Base-by-base conservation (phyloP, 768 basidiomycete species). In the Leccinum uliginosum region DNA sequence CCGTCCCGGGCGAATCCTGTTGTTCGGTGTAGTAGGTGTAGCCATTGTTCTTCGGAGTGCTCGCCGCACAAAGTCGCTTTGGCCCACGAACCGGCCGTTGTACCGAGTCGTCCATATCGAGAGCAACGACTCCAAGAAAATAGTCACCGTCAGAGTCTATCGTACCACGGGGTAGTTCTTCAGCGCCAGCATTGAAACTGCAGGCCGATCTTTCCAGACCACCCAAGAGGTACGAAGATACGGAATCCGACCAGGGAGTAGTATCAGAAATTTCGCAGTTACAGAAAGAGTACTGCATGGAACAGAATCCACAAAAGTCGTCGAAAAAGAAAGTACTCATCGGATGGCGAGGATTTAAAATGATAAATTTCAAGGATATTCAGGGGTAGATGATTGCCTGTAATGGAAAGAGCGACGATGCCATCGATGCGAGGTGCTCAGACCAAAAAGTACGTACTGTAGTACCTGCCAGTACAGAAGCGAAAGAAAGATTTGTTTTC, bases 261-360 rank as follows among this genome's bases (percentile, higher is more conserved):
- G 38, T 40, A 21, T 48, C n/a, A 21, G 48, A 40, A 9, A 30
- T 4, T 35, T 58, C 57, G 54, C 57, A 57, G 40, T 21, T 26
- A 40, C 58, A 65, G 45, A 14, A 53, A 15, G 56, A 43, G 12
- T 3, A 14, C 0, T 52, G 35, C 5, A 21, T 32, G 12, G 43
- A 57, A 38, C 59, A 64, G 14, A 57, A 9, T 46, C 38, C 56
- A 32, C 65, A 63, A 40, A 45, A 35, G 8, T 48, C 35, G 4
- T 27, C 27, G 30, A 50, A 1, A 46, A 54, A 50, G 32, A 10
- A 40, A n/a, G 23, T 35, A 38, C 58, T 32, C 64, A 65, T 65
- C 50, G 43, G 27, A 23, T n/a, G 27, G 24, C 6, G 29, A 24
- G n/a, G 19, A n/a, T n/a, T n/a, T n/a, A n/a, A n/a, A 40, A 49